These are phyloP conservation scores for Pugionium dolabratum DNA, from an alignment of 345 rosid species.

Conservation along the genomic window DNA sequence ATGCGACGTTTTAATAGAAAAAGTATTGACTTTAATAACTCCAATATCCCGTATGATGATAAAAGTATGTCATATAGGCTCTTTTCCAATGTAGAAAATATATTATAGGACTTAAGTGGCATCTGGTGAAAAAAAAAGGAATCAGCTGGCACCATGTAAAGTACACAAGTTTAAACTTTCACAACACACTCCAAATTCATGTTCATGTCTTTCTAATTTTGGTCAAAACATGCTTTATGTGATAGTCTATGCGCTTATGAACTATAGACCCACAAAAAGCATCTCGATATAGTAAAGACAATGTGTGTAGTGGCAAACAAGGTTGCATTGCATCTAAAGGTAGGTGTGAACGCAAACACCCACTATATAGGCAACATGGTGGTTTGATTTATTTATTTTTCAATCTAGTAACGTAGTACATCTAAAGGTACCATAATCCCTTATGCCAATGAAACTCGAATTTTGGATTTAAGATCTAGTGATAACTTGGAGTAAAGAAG, in stretches of 20 bases:
- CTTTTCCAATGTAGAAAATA: not conserved
- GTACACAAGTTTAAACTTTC: not conserved
- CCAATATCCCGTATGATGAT: not conserved
- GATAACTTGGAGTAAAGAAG: slow-evolving; percentile 24
- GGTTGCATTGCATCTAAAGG: slow-evolving; percentile 12
- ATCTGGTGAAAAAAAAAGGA: not conserved
- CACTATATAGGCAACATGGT: not conserved
- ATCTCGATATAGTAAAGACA: slow-evolving; percentile 17
- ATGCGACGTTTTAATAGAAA: not conserved
- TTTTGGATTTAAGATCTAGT: slow-evolving; percentile 7
- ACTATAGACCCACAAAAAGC: slow-evolving; percentile 24
- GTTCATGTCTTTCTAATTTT: slow-evolving; percentile 26
- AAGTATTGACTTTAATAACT: not conserved
- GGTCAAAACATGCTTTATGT: slow-evolving; percentile 31
- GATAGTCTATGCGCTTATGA: slow-evolving; percentile 22
- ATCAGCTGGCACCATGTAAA: no score
- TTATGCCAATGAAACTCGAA: slow-evolving; percentile 1
- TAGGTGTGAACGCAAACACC: slow-evolving; percentile 10
- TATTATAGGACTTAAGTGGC: not conserved
- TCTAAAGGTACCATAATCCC: not conserved
- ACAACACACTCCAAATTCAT: slow-evolving; percentile 3
- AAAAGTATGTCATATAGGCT: not conserved
- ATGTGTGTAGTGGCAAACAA: slow-evolving; percentile 33
- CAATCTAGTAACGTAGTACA: not conserved
- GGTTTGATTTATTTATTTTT: not conserved